A percentile compares a stretch with the other conserved stretches of the same genome.
Evolutionary conservation across 139 green algal species (phyloP).

Genomic region (Closterium sp.): DNA sequence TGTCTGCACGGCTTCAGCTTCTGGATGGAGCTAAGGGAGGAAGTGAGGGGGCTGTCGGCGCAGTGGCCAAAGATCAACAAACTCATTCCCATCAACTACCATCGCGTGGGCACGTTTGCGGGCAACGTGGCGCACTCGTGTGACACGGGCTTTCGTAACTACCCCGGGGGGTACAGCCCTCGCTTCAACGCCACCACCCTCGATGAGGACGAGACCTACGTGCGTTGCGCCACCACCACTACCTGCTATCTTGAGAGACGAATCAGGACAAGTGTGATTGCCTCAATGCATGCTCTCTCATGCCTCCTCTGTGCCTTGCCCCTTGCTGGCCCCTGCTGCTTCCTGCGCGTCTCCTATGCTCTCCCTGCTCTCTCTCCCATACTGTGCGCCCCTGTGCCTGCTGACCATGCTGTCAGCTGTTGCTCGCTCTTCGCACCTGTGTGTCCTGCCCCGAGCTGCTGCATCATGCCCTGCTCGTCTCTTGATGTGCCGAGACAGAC

Average conservation of each 20-base stretch:
- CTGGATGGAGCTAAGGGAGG: conserved; percentile 49
- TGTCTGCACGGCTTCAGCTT: conserved; percentile 12
- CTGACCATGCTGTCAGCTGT: too few relatives aligned
- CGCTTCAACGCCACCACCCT: neutral
- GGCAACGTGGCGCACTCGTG: conserved; percentile 48
- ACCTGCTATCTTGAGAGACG: neutral
- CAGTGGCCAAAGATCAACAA: neutral
- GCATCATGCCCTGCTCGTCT: too few relatives aligned
- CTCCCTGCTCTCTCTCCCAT: too few relatives aligned
- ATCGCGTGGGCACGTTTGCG: conserved; percentile 27
- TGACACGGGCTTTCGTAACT: neutral
- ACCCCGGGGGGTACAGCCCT: neutral
- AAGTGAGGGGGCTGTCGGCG: neutral
- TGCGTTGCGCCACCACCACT: neutral
- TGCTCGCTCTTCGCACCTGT: too few relatives aligned
- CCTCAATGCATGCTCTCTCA: too few relatives aligned
- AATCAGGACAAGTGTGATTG: too few relatives aligned
- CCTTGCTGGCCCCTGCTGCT: too few relatives aligned
- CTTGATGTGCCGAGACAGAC: too few relatives aligned
- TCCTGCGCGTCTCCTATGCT: too few relatives aligned
- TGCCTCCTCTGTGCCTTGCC: too few relatives aligned
- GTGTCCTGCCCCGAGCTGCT: too few relatives aligned
- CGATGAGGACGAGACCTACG: neutral
- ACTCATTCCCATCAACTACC: neutral
- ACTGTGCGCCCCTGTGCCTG: too few relatives aligned